Conservation (phyloP, 83 land plant genomes). For the Picea engelmannii region DNA sequence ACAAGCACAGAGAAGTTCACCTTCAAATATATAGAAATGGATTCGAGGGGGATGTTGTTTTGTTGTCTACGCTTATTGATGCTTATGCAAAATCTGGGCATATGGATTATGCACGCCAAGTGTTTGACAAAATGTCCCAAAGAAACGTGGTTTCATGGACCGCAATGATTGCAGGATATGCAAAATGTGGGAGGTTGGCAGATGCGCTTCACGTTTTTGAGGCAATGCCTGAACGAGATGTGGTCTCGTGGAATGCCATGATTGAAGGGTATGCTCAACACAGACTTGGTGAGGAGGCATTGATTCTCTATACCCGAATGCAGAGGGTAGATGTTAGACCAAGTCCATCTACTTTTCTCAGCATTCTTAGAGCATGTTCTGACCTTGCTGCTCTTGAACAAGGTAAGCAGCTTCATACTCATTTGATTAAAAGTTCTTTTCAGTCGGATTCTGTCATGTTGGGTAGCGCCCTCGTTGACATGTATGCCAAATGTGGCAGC, state of each 20-base stretch:
- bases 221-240: slow-evolving; percentile 10
- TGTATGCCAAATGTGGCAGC: slow-evolving; percentile 5
- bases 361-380: slow-evolving; percentile 23
- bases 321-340: slow-evolving; percentile 12
- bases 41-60: background rate
- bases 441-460: background rate
- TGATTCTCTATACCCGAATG: slow-evolving; percentile 16
- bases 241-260: slow-evolving; percentile 22
- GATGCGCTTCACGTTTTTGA: slow-evolving; percentile 22
- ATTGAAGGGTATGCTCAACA: slow-evolving; percentile 27
- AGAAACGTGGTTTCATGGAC: background rate
- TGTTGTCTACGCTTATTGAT: background rate
- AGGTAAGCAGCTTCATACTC: background rate
- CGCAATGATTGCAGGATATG: background rate
- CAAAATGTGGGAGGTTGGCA: background rate
- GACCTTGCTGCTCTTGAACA: slow-evolving; percentile 11
- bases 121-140: slow-evolving; percentile 1
- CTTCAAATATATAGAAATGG: background rate
- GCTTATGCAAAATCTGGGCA: background rate
- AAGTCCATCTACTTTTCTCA: slow-evolving; percentile 13
- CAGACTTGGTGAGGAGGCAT: slow-evolving; percentile 17
- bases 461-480: background rate
- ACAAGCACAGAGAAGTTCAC: background rate
- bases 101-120: background rate
- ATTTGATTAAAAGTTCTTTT: background rate